Percentiles rank a stretch among this genome's conserved stretches.
Evolutionary conservation across 768 basidiomycete genomes (phyloP).

Genomic region (Rhodocollybia butyracea): DNA sequence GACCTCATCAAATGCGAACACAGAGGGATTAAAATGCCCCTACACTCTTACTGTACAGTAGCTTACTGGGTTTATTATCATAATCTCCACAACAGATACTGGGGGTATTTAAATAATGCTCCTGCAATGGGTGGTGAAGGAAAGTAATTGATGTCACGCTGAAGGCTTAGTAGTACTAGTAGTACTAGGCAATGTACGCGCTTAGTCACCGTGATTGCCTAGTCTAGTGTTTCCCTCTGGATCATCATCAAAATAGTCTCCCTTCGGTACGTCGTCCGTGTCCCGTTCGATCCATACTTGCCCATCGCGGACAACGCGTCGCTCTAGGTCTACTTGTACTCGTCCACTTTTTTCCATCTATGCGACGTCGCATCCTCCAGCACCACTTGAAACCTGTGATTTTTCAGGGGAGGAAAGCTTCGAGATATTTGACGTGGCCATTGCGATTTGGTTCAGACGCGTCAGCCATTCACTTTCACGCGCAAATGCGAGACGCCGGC

Average conservation of each 20-base stretch:
- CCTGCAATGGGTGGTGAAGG: too few species aligned
- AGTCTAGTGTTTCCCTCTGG: slow-evolving; percentile 29
- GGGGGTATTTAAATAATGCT: too few species aligned
- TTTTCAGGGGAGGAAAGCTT: background rate
- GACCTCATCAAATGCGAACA: too few species aligned
- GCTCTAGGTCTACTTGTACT: slow-evolving; percentile 32
- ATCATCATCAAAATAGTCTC: slow-evolving; percentile 68
- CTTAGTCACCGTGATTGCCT: too few species aligned
- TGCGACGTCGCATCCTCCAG: slow-evolving; percentile 17
- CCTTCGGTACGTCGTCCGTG: slow-evolving; percentile 42
- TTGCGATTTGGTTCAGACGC: slow-evolving; percentile 45
- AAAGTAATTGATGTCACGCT: too few species aligned
- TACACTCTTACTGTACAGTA: too few species aligned
- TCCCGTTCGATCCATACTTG: slow-evolving; percentile 46
- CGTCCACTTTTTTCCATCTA: slow-evolving; percentile 27
- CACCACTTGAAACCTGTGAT: too few species aligned
- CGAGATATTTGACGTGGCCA: slow-evolving; percentile 33
- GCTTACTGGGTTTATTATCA: too few species aligned
- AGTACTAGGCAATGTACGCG: too few species aligned
- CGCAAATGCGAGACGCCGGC: slow-evolving; percentile 41
- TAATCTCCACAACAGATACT: too few species aligned
- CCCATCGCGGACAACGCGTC: slow-evolving; percentile 45
- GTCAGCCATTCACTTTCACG: slow-evolving; percentile 59
- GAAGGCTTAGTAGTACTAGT: too few species aligned
- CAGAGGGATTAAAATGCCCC: too few species aligned